These are phyloP conservation scores for Botrytis deweyae DNA, from an alignment of 2,329 filamentous ascomycete species.

Conservation along the genomic window DNA sequence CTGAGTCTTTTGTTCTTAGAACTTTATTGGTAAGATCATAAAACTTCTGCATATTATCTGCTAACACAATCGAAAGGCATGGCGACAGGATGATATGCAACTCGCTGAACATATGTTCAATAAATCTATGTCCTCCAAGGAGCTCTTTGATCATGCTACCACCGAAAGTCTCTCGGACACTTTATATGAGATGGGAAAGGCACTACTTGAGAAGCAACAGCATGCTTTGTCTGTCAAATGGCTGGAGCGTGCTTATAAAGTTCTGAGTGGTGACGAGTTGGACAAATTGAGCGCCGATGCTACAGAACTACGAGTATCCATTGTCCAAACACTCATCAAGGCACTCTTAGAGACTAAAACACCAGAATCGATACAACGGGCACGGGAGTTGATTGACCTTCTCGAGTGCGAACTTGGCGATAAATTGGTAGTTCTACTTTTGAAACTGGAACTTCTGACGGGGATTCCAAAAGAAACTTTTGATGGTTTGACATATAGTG, in stretches of 20 bases:
- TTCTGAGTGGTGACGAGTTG: constrained; percentile 55
- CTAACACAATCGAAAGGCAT: constrained; percentile 55
- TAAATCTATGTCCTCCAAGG: constrained; percentile 50
- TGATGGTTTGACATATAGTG: constrained; percentile 49
- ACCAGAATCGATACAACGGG: constrained; percentile 48
- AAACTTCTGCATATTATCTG: background rate
- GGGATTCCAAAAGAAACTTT: constrained; percentile 48
- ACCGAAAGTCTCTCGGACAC: constrained; percentile 65
- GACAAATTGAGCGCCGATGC: constrained; percentile 58
- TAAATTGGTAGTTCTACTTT: constrained; percentile 62
- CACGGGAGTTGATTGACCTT: constrained; percentile 56
- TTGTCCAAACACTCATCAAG: constrained; percentile 63
- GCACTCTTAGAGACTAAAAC: constrained; percentile 51
- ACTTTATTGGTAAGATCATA: constrained; percentile 53
- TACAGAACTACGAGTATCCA: constrained; percentile 62
- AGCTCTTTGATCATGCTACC: constrained; percentile 47
- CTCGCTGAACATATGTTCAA: constrained; percentile 76
- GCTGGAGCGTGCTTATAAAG: constrained; percentile 66
- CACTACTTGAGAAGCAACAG: constrained; percentile 53
- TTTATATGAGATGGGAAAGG: constrained; percentile 70
- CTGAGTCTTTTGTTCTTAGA: constrained; percentile 40
- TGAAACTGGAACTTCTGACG: constrained; percentile 67
- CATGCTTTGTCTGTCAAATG: constrained; percentile 63
- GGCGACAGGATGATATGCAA: constrained; percentile 70
- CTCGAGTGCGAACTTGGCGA: constrained; percentile 63